Evolutionary conservation across 305 asterid species (phyloP).

Genomic region (Fraxinus ornus): DNA sequence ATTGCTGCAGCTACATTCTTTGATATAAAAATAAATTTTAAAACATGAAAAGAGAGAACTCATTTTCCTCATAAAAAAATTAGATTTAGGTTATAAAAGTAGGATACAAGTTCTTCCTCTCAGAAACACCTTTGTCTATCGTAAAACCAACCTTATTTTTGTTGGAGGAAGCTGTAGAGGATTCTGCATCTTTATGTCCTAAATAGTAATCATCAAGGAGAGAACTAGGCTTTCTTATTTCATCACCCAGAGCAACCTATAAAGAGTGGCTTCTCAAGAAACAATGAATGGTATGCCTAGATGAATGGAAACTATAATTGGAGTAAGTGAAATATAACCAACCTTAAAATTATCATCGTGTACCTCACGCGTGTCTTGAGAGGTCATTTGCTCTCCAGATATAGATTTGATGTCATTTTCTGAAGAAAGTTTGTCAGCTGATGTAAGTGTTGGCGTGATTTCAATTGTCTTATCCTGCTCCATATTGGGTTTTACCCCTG

Average conservation of each 20-base stretch:
- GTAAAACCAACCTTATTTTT: constrained; percentile 47
- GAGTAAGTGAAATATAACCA: constrained; percentile 14
- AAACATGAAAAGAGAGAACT: constrained; percentile 14
- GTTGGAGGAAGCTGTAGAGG: constrained; percentile 37
- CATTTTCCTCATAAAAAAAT: background rate
- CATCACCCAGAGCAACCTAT: constrained; percentile 49
- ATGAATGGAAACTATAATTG: constrained; percentile 22
- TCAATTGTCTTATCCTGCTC: constrained; percentile 47
- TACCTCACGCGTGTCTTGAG: constrained; percentile 52
- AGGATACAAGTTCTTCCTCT: background rate
- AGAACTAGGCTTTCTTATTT: constrained; percentile 39
- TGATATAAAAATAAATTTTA: constrained; percentile 25
- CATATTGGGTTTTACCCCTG: constrained; percentile 36
- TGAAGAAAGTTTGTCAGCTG: constrained; percentile 32
- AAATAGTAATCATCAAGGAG: constrained; percentile 74
- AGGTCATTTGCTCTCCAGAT: constrained; percentile 34
- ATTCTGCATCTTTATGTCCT: constrained; percentile 41
- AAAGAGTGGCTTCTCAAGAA: constrained; percentile 44
- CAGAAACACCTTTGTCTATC: background rate
- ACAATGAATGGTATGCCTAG: constrained; percentile 25
- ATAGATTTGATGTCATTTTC: constrained; percentile 39
- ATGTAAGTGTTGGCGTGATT: constrained; percentile 29
- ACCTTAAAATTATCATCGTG: constrained; percentile 16
- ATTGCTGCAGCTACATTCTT: constrained; percentile 47
- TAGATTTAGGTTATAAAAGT: constrained; percentile 12